Base-by-base conservation (phyloP, 2,329 filamentous ascomycete genomes). In the Diaporthe ampelina region DNA sequence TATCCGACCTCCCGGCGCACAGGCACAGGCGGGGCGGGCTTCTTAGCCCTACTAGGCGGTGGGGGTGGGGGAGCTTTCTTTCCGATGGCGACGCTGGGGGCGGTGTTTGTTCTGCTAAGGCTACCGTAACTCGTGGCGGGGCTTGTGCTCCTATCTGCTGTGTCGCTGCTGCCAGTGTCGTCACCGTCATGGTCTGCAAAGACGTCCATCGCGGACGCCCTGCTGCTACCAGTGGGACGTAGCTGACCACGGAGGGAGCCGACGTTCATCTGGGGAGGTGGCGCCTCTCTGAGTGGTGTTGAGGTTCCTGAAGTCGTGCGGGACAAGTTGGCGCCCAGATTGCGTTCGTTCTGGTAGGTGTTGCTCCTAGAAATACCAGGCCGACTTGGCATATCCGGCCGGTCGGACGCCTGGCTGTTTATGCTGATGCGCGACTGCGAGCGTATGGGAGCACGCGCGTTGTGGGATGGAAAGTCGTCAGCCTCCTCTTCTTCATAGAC, bases 51-150 rank as follows among this genome's bases (percentile, higher is more conserved):
- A 79, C 84, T 86, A 4, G 85, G 85, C 26, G 86, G 86, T 17
- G 86, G 86, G 56, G 86, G 86, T 10, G 86, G 86, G 5, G 86
- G 85, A 0, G 82, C 84, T 75, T 86, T 86, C 75, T 74, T 76
- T 21, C 59, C 54, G 13, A 67, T 15, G 24, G 29, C 59, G 56
- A 71, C 76, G 17, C 69, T 77, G 75, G 79, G 50, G 73, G 83
- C 83, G 76, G 84, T 86, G 13, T 85, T 81, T 72, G 83, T 88
- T 59, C 86, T 83, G 77, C 84, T 89, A 59, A 89, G 78, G 79
- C 88, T 90, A 74, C 87, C 88, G 73, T 88, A 86, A 80, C 88
- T 90, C 0, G 89, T 90, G 3, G 88, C 87, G 0, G 89, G 89
- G 77, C 88, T 91, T 73, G 88, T 83, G 78, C 87, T 87, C 81